Evolutionary conservation across 73 alveolate species (phyloP).

Genomic region (Paramecium sonneborni): DNA sequence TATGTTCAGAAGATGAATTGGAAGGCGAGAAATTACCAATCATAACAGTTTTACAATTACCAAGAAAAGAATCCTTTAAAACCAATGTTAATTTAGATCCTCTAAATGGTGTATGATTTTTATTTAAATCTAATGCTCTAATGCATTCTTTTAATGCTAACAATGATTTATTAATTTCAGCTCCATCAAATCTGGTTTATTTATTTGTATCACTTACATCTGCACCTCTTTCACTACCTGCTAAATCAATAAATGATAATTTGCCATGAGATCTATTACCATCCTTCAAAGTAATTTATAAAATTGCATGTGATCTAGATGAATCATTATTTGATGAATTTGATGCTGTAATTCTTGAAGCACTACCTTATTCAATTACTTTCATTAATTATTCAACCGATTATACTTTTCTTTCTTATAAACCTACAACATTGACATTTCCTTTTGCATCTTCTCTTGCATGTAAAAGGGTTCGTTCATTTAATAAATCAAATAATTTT

Average conservation of each 20-base stretch:
- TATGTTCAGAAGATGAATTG: conserved; percentile 96
- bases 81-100: conserved; percentile 97
- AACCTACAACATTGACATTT: conserved; percentile 96
- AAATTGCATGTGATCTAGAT: conserved; percentile 74
- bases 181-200: conserved; percentile 99
- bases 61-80: conserved; percentile 98
- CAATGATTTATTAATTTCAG: conserved; percentile 99
- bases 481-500: conserved; percentile 96
- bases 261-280: conserved; percentile 56
- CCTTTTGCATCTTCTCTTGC: conserved; percentile 99
- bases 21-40: conserved; percentile 99
- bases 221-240: conserved; percentile 99
- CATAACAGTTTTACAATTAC: conserved; percentile 99
- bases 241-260: conserved; percentile 94
- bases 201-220: conserved; percentile 95
- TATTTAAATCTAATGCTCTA: conserved; percentile 98
- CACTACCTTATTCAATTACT: conserved; percentile 80
- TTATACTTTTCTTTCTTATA: conserved; percentile 79
- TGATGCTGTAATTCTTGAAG: conserved; percentile 73
- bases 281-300: conserved; percentile 60
- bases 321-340: conserved; percentile 72
- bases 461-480: conserved; percentile 88
- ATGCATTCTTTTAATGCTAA: conserved; percentile 99
- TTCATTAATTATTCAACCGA: conserved; percentile 77
- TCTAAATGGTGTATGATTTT: conserved; percentile 98